Evolutionary conservation across 2,329 filamentous ascomycete species (phyloP).

Genomic region (Penicillium italicum): DNA sequence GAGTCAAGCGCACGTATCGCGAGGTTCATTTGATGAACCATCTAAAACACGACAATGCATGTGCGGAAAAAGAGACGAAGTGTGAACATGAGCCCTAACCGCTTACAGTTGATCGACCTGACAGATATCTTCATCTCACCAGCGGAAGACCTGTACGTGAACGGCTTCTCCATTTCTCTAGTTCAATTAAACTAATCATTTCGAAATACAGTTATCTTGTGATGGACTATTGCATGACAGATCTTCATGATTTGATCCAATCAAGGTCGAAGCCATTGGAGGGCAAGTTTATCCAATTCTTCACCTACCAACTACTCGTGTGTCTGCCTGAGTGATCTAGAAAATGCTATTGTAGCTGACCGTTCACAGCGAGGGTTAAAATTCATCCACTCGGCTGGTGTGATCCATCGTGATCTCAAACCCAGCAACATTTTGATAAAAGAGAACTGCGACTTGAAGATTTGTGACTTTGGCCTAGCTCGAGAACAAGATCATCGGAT

Average conservation of each 20-base stretch:
- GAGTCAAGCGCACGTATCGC: conserved; percentile 8
- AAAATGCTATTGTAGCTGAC: not conserved
- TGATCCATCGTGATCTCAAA: conserved; percentile 71
- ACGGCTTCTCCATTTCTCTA: not conserved
- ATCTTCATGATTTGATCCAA: conserved; percentile 5
- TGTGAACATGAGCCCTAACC: not conserved
- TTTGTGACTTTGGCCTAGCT: conserved; percentile 94
- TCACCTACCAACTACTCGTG: conserved; percentile 11
- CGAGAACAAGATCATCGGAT: conserved; percentile 98
- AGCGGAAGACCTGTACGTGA: conserved; percentile 4
- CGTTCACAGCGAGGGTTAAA: conserved; percentile 78
- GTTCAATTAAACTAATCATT: not conserved
- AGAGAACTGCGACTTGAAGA: conserved; percentile 98
- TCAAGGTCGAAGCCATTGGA: not conserved
- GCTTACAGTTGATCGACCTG: conserved; percentile 2
- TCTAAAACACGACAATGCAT: conserved; percentile 12
- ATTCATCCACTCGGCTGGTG: conserved; percentile 96
- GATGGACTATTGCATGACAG: conserved; percentile 5
- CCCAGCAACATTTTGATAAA: conserved; percentile 98
- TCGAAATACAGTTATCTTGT: conserved; percentile 1
- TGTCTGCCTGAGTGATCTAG: not conserved
- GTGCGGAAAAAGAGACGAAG: not conserved
- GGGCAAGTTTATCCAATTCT: conserved; percentile 3
- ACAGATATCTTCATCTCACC: conserved; percentile 9
- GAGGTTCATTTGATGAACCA: conserved; percentile 2